Conservation (phyloP, 2,329 filamentous ascomycete species). For the Pleomassaria siparia region DNA sequence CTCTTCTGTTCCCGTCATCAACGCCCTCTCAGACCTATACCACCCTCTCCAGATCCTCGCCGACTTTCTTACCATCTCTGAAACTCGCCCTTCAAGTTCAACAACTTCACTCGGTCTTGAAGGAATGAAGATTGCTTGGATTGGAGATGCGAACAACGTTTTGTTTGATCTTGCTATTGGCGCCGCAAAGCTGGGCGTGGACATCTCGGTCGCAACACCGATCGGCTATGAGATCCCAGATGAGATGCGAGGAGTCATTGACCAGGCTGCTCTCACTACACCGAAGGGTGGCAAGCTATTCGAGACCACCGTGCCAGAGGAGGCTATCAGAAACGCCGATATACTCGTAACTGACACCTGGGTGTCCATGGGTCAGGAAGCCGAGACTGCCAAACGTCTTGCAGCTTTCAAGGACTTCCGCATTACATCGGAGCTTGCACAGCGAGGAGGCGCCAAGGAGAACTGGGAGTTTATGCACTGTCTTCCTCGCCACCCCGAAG, state of each 20-base stretch:
- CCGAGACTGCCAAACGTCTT: conserved; percentile 74
- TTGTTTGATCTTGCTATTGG: conserved; percentile 90
- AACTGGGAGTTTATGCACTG: conserved; percentile 99
- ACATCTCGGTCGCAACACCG: conserved; percentile 85
- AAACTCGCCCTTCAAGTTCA: conserved; percentile 63
- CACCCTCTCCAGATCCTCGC: conserved; percentile 94
- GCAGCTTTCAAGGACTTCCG: conserved; percentile 88
- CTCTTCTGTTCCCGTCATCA: conserved; percentile 53
- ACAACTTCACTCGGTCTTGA: conserved; percentile 65
- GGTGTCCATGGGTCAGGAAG: conserved; percentile 98
- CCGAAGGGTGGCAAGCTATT: conserved; percentile 64
- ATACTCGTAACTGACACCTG: conserved; percentile 95
- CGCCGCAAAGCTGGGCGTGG: conserved; percentile 81
- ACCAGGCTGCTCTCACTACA: conserved; percentile 59
- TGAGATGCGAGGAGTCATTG: conserved; percentile 72
- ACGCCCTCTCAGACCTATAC: conserved; percentile 77
- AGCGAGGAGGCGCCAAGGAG: conserved; percentile 80
- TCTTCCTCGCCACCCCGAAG: conserved; percentile 85
- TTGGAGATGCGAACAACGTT: conserved; percentile 96
- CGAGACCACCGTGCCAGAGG: conserved; percentile 79
- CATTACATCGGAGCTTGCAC: conserved; percentile 82
- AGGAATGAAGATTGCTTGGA: conserved; percentile 90
- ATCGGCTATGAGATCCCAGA: conserved; percentile 79
- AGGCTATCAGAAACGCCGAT: conserved; percentile 82
- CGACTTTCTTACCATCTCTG: conserved; percentile 88